Evolutionary conservation across 2,329 filamentous ascomycete species (phyloP).

Genomic region (Fusarium solani-melongenae): DNA sequence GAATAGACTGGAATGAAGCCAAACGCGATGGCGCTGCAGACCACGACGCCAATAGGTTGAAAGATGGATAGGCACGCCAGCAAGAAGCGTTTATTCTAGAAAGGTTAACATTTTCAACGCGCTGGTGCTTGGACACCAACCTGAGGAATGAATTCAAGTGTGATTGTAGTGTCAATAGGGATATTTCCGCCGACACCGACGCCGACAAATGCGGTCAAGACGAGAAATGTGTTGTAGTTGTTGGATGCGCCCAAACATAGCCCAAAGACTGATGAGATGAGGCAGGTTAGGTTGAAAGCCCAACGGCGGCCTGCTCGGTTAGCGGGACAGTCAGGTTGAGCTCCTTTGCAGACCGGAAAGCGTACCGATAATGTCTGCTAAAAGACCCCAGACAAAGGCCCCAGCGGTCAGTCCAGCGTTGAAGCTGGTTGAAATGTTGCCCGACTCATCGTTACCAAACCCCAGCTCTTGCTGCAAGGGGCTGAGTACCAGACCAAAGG

Average conservation of each 20-base stretch:
- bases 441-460: constrained; percentile 52
- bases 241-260: constrained; percentile 61
- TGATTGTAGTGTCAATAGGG: constrained; percentile 66
- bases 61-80: constrained; percentile 65
- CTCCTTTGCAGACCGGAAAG: background rate
- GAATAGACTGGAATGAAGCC: constrained; percentile 63
- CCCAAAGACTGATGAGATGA: constrained; percentile 65
- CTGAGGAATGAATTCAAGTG: constrained; percentile 65
- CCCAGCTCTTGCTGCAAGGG: constrained; percentile 67
- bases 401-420: constrained; percentile 65
- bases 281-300: constrained; percentile 68
- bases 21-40: constrained; percentile 63
- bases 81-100: constrained; percentile 58
- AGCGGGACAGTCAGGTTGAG: background rate
- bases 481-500: constrained; percentile 64
- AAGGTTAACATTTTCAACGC: background rate
- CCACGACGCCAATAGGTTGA: constrained; percentile 65
- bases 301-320: constrained; percentile 55
- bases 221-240: constrained; percentile 61
- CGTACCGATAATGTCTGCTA: constrained; percentile 61
- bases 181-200: constrained; percentile 66
- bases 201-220: constrained; percentile 64
- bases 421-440: constrained; percentile 65
- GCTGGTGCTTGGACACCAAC: constrained; percentile 12
- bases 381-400: constrained; percentile 65